These are phyloP conservation scores for Boletus semigastroideus DNA, from an alignment of 1,284 basidiomycete species.

Conservation along the genomic window DNA sequence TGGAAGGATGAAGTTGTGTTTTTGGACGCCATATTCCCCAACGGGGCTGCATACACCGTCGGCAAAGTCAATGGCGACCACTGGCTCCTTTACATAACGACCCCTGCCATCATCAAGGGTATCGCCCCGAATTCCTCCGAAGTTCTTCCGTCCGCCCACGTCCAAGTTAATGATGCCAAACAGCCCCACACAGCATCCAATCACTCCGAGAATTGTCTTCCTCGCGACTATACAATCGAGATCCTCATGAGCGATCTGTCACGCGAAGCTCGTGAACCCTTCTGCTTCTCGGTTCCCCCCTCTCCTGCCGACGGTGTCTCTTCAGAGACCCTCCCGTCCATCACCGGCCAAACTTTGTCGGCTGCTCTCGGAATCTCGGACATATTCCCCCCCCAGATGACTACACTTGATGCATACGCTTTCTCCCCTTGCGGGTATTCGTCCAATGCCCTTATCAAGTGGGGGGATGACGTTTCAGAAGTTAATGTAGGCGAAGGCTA, in stretches of 20 bases:
- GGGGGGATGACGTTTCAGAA: conserved; percentile 41
- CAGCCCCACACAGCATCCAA: conserved; percentile 11
- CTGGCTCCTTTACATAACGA: conserved; percentile 94
- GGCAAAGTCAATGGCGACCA: conserved; percentile 99
- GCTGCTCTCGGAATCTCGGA: conserved; percentile 77
- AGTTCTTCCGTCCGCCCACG: conserved; percentile 9
- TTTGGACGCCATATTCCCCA: conserved; percentile 85
- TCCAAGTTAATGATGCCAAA: conserved; percentile 9
- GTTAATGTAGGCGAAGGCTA: conserved; percentile 72
- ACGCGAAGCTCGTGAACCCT: conserved; percentile 70
- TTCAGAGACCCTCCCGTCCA: conserved; percentile 47
- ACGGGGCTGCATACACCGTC: conserved; percentile 93
- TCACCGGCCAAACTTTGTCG: conserved; percentile 70
- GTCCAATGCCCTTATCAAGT: conserved; percentile 87
- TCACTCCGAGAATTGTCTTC: conserved; percentile 28
- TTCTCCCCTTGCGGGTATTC: conserved; percentile 98
- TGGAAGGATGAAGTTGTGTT: conserved; percentile 94
- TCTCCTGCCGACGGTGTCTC: conserved; percentile 33
- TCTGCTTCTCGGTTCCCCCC: conserved; percentile 61
- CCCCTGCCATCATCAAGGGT: conserved; percentile 44
- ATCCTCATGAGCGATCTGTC: conserved; percentile 98
- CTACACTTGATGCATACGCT: conserved; percentile 89
- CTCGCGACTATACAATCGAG: conserved; percentile 91
- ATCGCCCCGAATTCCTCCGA: conserved; percentile 25
- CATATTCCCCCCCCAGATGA: conserved; percentile 79